phyloP scores from a whole-genome alignment of 495 filamentous ascomycete genomes.

The Aspergillus conjunctus region DNA sequence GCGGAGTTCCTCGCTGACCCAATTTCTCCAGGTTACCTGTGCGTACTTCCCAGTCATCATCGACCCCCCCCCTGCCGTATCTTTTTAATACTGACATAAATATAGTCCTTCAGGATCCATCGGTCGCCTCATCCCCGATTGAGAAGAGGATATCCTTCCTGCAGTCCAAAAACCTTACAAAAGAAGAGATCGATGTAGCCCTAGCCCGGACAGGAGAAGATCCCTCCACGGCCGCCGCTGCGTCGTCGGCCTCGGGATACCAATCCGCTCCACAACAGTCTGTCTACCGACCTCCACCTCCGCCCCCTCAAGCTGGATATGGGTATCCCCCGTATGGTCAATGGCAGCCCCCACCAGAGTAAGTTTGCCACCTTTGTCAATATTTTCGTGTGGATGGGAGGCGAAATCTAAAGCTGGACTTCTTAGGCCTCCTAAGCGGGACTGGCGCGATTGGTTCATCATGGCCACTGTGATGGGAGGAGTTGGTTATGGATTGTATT shows the following conservation, averaged over 20 bases:
- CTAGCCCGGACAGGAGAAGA: constrained; percentile 71
- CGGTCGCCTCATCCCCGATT: constrained; percentile 82
- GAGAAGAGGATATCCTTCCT: constrained; percentile 93
- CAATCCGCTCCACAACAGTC: constrained; percentile 51
- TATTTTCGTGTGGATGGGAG: background rate
- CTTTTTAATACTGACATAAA: constrained; percentile 25
- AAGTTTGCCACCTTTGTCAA: constrained; percentile 25
- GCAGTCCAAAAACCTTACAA: constrained; percentile 94
- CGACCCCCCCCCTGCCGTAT: background rate
- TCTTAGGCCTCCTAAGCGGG: constrained; percentile 64
- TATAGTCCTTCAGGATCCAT: constrained; percentile 89
- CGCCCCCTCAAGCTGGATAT: constrained; percentile 63
- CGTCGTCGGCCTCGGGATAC: constrained; percentile 47
- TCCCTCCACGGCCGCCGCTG: constrained; percentile 42
- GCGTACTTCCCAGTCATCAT: constrained; percentile 16
- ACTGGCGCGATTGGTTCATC: constrained; percentile 99
- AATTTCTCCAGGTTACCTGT: constrained; percentile 44
- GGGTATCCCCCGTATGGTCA: constrained; percentile 65
- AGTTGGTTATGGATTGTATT: constrained; percentile 83
- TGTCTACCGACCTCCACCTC: constrained; percentile 53
- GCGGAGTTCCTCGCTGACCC: constrained; percentile 26
- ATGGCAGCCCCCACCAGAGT: constrained; percentile 72
- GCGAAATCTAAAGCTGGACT: constrained; percentile 20
- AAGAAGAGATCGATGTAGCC: constrained; percentile 87
- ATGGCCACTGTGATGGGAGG: constrained; percentile 91